A percentile compares a stretch with the other conserved stretches of the same genome.
phyloP scores from a whole-genome alignment of 441 rosid genomes.

The Eruca vesicaria region DNA sequence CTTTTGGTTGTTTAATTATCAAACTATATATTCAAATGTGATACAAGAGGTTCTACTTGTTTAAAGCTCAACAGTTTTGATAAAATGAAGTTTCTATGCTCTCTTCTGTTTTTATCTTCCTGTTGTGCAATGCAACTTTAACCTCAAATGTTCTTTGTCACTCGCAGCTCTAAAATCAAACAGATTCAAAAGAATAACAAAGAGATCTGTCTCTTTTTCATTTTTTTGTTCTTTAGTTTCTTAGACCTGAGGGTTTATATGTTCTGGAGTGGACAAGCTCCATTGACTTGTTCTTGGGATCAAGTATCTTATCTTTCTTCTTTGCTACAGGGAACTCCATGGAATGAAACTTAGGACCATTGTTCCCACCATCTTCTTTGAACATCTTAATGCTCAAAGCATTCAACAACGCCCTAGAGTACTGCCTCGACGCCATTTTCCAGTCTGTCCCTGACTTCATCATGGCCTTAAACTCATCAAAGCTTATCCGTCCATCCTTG shows the following conservation, averaged over 20 bases:
- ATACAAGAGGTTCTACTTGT: constrained; percentile 18
- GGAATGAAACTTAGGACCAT: constrained; percentile 32
- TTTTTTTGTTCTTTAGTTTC: constrained; percentile 17
- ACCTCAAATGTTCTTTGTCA: constrained; percentile 12
- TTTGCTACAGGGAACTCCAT: constrained; percentile 39
- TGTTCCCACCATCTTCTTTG: constrained; percentile 41
- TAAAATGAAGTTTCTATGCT: constrained; percentile 9
- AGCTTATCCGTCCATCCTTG: constrained; percentile 87
- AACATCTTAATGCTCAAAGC: constrained; percentile 79
- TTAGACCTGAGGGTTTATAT: constrained; percentile 38
- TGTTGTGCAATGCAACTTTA: background rate
- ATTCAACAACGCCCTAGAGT: constrained; percentile 78
- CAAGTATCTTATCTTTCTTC: constrained; percentile 31
- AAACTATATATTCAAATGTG: background rate
- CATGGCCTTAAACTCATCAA: constrained; percentile 80
- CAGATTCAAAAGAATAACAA: background rate
- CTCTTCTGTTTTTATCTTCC: background rate
- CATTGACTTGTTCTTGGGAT: constrained; percentile 39
- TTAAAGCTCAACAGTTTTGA: background rate
- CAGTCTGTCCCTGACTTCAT: constrained; percentile 82
- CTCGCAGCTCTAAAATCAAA: constrained; percentile 22
- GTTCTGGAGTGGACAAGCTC: constrained; percentile 38
- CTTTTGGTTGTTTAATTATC: background rate
- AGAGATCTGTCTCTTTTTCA: background rate
- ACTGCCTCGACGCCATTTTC: constrained; percentile 96